Percentiles rank a stretch among this genome's conserved stretches.
Conservation (phyloP, 495 filamentous ascomycete genomes). For the Annulohypoxylon maeteangense region DNA sequence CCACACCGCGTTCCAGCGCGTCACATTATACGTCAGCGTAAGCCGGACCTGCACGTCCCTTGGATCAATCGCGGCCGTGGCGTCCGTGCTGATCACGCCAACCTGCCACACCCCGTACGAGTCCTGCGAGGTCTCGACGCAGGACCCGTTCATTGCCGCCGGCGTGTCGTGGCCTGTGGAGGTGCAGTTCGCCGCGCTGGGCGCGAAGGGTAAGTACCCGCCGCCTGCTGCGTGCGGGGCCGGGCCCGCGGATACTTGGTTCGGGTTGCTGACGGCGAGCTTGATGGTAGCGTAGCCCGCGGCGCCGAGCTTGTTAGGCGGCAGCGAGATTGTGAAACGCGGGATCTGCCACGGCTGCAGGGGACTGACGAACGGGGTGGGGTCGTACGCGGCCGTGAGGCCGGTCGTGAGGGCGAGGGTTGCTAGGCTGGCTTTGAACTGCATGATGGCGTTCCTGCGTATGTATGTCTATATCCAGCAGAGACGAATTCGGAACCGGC, state of each 20-base stretch:
- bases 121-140: constrained; percentile 1
- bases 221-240: constrained; percentile 27
- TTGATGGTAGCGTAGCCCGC: not conserved
- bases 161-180: not conserved
- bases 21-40: constrained; percentile 27
- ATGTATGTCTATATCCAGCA: too few relatives aligned
- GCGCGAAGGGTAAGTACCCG: constrained; percentile 30
- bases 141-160: not conserved
- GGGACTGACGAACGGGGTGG: constrained; percentile 23
- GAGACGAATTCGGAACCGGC: not conserved
- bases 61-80: not conserved
- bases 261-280: constrained; percentile 30
- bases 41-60: constrained; percentile 2
- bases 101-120: constrained; percentile 24
- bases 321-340: constrained; percentile 13
- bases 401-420: constrained; percentile 7
- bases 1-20: constrained; percentile 4
- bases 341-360: constrained; percentile 25
- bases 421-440: not conserved
- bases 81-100: not conserved
- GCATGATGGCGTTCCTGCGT: constrained; percentile 16
- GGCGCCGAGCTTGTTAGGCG: not conserved
- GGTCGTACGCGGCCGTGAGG: not conserved
- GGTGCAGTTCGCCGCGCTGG: constrained; percentile 33
- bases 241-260: constrained; percentile 24